Base-by-base conservation (phyloP, 2,329 filamentous ascomycete genomes). In the Dactylonectria estremocensis region DNA sequence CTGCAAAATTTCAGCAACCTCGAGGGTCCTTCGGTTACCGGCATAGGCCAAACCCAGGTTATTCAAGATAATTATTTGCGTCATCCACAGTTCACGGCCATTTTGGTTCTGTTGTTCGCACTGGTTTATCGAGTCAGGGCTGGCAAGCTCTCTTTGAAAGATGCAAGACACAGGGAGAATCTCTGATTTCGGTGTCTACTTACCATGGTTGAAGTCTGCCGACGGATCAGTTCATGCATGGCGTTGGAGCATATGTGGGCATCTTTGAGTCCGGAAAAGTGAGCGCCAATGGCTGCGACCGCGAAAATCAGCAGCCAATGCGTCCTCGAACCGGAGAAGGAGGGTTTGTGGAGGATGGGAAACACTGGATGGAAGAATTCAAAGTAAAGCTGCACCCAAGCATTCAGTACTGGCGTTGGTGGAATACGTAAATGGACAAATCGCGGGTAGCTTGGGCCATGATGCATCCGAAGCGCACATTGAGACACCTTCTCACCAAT, bases 251-350 rank as follows among this genome's bases (percentile, higher is more conserved):
- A 58, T 11, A 28, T 24, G 9, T 33, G 43, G 7, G 55, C 55
- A 5, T 58, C 55, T 58, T 40, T 40, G 13, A 58, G 33, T 9
- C 37, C 43, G 16, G 55, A 58, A n/a, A 58, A 58, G n/a, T 58
- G 55, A 13, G 55, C 37, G 1, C 55, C 55, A 33, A 58, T 58
- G 18, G 55, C 55, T 1, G 55, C 55, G 5, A 48, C 43, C 3
- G 55, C 20, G 43, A 58, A 58, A 22, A 58, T 48, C 13, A 58
- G 46, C 13, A 58, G n/a, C 55, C 55, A 58, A 13, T 58, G 55
- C 10, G 40, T 48, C 28, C n/a, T 58, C 2, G 55, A 48, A 16
- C 37, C 13, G 20, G 28, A 46, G n/a, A 58, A 58, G 6, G 55
- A 58, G 3, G 55, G 14, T 13, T 58, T 58, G 13, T 58, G 55